Conservation (phyloP, 2,329 filamentous ascomycete species). For the Alternaria viburni region DNA sequence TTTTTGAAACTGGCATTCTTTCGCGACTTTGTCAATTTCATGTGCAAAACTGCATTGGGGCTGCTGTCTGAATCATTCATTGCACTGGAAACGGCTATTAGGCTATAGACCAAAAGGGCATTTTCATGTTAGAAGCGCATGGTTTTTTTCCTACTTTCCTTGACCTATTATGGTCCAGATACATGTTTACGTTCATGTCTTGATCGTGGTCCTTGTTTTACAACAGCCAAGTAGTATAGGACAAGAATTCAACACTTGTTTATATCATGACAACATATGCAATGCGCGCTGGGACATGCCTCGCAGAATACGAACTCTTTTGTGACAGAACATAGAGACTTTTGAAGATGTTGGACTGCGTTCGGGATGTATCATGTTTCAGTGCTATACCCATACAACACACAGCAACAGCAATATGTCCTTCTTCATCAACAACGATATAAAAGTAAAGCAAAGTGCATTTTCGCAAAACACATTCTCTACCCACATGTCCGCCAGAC, state of each 20-base stretch:
- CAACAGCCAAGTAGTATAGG: not conserved
- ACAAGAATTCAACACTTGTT: not conserved
- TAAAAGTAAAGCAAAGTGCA: not conserved
- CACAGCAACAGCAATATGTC: not conserved
- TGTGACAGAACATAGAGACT: not conserved
- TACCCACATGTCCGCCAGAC: not conserved
- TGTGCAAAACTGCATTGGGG: constrained; percentile 6
- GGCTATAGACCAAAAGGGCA: not conserved
- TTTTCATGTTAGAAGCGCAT: not conserved
- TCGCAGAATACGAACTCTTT: not conserved
- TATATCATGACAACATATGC: not conserved
- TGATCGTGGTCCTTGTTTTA: not conserved
- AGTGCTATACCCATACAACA: not conserved
- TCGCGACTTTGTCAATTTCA: not conserved
- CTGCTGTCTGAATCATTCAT: constrained; percentile 10
- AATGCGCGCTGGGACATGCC: not conserved
- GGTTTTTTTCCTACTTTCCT: not conserved
- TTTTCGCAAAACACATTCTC: not conserved
- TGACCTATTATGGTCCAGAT: not conserved
- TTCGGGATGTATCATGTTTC: not conserved
- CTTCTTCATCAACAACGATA: no score
- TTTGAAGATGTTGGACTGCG: not conserved
- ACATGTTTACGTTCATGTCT: not conserved
- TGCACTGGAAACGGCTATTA: not conserved
- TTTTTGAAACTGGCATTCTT: not conserved